phyloP scores from a whole-genome alignment of 257 asterid species.

The Rauvolfia tetraphylla region DNA sequence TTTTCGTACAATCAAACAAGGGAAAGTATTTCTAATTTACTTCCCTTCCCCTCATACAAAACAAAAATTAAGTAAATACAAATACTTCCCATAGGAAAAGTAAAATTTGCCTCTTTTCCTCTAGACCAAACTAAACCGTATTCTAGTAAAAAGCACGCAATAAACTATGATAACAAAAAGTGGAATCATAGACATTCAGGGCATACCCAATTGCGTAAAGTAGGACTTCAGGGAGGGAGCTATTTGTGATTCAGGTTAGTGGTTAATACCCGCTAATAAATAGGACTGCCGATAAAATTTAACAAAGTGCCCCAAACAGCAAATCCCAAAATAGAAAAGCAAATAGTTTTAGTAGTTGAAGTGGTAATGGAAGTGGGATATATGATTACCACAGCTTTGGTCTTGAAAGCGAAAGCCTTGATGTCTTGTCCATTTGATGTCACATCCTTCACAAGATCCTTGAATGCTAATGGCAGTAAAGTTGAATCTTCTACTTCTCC shows the following conservation, averaged over 20 bases:
- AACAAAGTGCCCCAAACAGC: constrained; percentile 11
- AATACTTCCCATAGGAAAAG: too few relatives aligned
- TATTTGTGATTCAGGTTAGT: neutral
- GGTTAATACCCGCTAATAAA: neutral
- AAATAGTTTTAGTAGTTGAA: neutral
- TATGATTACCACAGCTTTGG: constrained; percentile 63
- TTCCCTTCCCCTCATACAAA: too few relatives aligned
- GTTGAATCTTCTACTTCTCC: constrained; percentile 30
- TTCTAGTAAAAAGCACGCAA: too few relatives aligned
- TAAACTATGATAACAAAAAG: neutral
- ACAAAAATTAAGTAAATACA: too few relatives aligned
- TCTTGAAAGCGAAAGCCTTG: constrained; percentile 67
- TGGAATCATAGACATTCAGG: neutral
- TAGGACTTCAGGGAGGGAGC: neutral
- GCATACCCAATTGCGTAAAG: neutral
- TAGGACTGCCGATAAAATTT: constrained; percentile 2
- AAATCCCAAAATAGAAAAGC: constrained; percentile 10
- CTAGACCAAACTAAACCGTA: too few relatives aligned
- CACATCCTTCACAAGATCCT: constrained; percentile 74
- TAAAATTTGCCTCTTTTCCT: too few relatives aligned
- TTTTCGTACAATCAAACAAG: too few relatives aligned
- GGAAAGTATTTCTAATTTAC: too few relatives aligned
- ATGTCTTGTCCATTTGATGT: constrained; percentile 63
- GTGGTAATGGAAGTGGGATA: constrained; percentile 7
- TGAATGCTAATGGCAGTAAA: constrained; percentile 47